These are phyloP conservation scores for Posidonia australis DNA, from an alignment of 106 monocot species.

Conservation along the genomic window DNA sequence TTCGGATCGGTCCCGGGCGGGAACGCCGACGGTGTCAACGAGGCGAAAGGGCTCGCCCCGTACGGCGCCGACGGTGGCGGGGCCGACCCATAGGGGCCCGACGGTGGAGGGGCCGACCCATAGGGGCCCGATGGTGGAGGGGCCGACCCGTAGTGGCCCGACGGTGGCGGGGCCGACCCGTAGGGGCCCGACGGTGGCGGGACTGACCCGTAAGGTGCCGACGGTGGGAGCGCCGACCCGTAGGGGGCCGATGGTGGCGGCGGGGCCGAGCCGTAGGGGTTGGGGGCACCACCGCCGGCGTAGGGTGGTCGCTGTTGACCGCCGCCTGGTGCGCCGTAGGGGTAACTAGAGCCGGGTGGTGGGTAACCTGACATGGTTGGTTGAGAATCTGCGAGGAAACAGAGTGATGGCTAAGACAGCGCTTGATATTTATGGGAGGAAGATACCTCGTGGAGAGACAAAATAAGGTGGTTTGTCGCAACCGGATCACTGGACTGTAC, in stretches of 20 bases:
- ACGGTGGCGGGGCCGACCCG: background rate
- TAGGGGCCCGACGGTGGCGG: background rate
- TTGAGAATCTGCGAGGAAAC: no score
- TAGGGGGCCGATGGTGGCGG: slow-evolving; percentile 6
- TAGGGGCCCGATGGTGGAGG: background rate
- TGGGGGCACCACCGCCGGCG: slow-evolving; percentile 14
- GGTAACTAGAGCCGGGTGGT: slow-evolving; percentile 51
- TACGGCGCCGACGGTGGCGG: background rate
- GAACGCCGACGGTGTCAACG: slow-evolving; percentile 73
- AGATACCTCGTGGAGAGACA: no score
- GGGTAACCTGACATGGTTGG: slow-evolving; percentile 42
- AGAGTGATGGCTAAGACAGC: no score
- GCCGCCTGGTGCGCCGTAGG: slow-evolving; percentile 22
- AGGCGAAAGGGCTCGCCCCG: slow-evolving; percentile 33
- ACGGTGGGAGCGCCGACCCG: background rate
- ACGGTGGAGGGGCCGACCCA: background rate
- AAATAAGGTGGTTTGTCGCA: no score
- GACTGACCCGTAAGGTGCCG: background rate
- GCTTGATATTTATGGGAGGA: no score
- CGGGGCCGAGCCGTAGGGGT: slow-evolving; percentile 17
- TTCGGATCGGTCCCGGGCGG: slow-evolving; percentile 89
- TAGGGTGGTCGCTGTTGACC: slow-evolving; percentile 24
- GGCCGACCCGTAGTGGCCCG: background rate
- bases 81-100: background rate
- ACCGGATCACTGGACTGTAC: no score